These are phyloP conservation scores for Deinandra increscens DNA, from an alignment of 129 eudicot species.

Conservation along the genomic window DNA sequence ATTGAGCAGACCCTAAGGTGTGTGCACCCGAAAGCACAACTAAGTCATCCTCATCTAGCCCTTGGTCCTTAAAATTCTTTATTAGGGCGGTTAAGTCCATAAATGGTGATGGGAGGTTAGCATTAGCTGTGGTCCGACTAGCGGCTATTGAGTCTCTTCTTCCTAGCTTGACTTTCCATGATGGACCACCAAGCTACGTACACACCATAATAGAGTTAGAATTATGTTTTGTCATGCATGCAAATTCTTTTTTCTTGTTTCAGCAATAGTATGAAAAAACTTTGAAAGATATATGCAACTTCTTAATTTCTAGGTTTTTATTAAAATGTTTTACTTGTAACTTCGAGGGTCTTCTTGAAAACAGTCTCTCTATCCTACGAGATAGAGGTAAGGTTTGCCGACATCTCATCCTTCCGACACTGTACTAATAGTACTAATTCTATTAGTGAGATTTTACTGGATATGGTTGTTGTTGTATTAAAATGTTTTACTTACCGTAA, in stretches of 20 bases:
- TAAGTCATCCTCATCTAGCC: constrained; percentile 50
- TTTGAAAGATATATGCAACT: too few relatives aligned
- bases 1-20: constrained; percentile 29
- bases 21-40: constrained; percentile 62
- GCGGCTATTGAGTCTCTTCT: constrained; percentile 45
- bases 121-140: constrained; percentile 22
- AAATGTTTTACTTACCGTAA: constrained; percentile 26
- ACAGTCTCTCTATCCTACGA: too few relatives aligned
- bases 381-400: too few relatives aligned
- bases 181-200: constrained; percentile 41
- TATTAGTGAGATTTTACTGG: too few relatives aligned
- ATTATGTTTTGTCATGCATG: too few relatives aligned
- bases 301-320: neutral
- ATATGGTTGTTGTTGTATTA: too few relatives aligned
- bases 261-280: too few relatives aligned
- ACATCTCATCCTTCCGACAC: too few relatives aligned
- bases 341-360: too few relatives aligned
- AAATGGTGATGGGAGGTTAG: constrained; percentile 32
- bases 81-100: constrained; percentile 28
- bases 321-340: constrained; percentile 16
- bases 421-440: too few relatives aligned
- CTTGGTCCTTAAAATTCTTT: constrained; percentile 34
- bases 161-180: constrained; percentile 38
- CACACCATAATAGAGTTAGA: neutral
- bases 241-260: too few relatives aligned